Base-by-base conservation (phyloP, 768 basidiomycete genomes). In the Hygrophorus pudorinus region DNA sequence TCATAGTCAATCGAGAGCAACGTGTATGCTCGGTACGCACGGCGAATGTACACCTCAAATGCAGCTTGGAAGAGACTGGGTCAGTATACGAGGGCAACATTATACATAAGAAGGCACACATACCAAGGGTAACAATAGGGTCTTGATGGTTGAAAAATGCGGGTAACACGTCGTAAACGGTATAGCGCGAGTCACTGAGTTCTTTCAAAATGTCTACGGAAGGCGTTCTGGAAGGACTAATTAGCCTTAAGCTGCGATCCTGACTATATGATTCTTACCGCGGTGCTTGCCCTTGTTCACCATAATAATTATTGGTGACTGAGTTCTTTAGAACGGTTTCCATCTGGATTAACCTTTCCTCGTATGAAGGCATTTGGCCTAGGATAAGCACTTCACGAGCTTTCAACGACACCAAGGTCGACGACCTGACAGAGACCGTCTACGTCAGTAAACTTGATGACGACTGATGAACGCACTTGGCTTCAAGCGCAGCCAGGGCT, bases 371-470 rank as follows among this genome's bases (percentile, higher is more conserved):
- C 78, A 99, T 85, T 60, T 94, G 90, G 38, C 88, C 89, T 27
- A 90, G 74, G 56, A 99, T 98, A 38, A 98, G 75, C 5, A 96
- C 96, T 67, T 99, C 96, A 37, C 96, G 86, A 33, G 96, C 96
- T 64, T 94, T 97, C 51, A 99, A 65, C 2, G 93, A 76, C 29
- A 98, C 93, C 44, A 82, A 72, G 24, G 80, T 87, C n/a, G 93
- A 94, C 5, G 90, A 90, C 56, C 85, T 88, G 52, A 36, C 44
- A 21, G 46, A 2, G 10, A 36, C 4, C n/a, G 33, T 36, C 27
- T 32, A 24, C 43, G 42, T 45, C 40, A 45, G 16, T 27, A 36
- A 18, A 27, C 38, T 13, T 11, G 4, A 13, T 3, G 30, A 13
- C n/a, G 24, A 48, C 37, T 16, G 2, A 14, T 14, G 5, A 7